Conservation (phyloP, 2,329 filamentous ascomycete genomes). For the Fusarium algeriense region DNA sequence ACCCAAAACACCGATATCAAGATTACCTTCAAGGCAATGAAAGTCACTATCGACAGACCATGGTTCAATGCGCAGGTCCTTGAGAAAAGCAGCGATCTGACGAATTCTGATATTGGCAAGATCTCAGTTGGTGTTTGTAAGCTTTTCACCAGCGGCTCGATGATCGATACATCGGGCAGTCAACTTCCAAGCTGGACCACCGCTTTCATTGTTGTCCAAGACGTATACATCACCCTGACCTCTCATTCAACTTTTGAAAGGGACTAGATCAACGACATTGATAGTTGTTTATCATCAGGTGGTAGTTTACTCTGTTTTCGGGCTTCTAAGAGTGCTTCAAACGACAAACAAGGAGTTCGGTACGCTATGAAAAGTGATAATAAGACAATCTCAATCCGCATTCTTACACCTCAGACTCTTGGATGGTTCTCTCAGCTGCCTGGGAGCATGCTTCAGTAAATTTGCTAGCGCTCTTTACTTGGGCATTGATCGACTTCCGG, state of each 20-base stretch:
- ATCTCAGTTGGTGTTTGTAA: neutral
- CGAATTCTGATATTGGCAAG: neutral
- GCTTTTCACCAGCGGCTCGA: neutral
- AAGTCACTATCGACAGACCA: neutral
- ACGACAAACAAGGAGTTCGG: neutral
- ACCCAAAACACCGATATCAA: neutral
- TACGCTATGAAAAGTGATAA: neutral
- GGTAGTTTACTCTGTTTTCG: neutral
- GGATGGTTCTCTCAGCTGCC: neutral
- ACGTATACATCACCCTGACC: neutral
- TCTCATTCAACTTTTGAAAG: neutral
- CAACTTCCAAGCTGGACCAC: neutral
- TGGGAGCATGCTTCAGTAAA: no score
- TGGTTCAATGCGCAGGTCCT: neutral
- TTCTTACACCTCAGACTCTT: neutral
- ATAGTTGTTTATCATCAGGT: neutral
- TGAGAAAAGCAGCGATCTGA: neutral
- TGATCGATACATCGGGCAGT: neutral
- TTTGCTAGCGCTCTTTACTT: no score
- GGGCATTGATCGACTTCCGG: no score
- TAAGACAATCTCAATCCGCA: rapidly evolving
- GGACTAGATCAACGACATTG: neutral
- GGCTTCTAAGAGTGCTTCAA: neutral
- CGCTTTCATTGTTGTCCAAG: neutral
- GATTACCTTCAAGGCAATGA: neutral